Evolutionary conservation across 768 basidiomycete species (phyloP).

Genomic region (Flagelloscypha sp.): DNA sequence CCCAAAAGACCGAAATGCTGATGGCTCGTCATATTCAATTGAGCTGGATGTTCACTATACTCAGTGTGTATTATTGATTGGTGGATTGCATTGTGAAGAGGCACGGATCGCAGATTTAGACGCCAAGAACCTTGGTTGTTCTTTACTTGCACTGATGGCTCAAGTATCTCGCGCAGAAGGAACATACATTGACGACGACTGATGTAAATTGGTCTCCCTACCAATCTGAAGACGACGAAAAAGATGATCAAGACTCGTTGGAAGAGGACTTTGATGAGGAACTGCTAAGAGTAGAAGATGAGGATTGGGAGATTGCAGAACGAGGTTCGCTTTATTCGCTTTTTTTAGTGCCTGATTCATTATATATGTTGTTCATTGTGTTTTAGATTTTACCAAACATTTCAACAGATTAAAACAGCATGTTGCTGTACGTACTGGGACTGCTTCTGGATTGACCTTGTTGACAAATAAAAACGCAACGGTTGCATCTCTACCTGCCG

Average conservation of each 20-base stretch:
- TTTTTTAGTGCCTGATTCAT: conserved; percentile 2
- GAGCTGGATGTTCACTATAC: too few relatives aligned
- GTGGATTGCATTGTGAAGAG: too few relatives aligned
- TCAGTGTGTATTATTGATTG: too few relatives aligned
- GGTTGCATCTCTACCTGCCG: conserved; percentile 58
- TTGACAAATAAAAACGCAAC: conserved; percentile 38
- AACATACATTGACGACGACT: conserved; percentile 24
- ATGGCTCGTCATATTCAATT: too few relatives aligned
- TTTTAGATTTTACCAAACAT: conserved; percentile 93
- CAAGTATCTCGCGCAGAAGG: conserved; percentile 21
- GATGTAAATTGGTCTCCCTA: conserved; percentile 18
- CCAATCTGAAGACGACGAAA: conserved; percentile 28
- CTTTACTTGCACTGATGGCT: too few relatives aligned
- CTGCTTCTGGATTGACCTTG: conserved; percentile 51
- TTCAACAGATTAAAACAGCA: conserved; percentile 93
- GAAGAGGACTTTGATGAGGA: conserved; percentile 34
- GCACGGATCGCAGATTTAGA: too few relatives aligned
- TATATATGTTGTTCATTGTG: conserved; percentile 11
- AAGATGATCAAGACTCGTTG: conserved; percentile 29
- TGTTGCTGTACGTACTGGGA: conserved; percentile 72
- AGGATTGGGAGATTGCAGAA: conserved; percentile 84
- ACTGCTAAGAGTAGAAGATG: conserved; percentile 69
- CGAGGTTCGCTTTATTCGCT: conserved; percentile 41
- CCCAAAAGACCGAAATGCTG: too few relatives aligned
- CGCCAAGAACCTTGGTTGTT: too few relatives aligned